Percentiles rank a stretch among this genome's conserved stretches.
These are phyloP conservation scores for Curvularia verruculosa DNA, from an alignment of 2,329 filamentous ascomycete genomes.

Conservation along the genomic window DNA sequence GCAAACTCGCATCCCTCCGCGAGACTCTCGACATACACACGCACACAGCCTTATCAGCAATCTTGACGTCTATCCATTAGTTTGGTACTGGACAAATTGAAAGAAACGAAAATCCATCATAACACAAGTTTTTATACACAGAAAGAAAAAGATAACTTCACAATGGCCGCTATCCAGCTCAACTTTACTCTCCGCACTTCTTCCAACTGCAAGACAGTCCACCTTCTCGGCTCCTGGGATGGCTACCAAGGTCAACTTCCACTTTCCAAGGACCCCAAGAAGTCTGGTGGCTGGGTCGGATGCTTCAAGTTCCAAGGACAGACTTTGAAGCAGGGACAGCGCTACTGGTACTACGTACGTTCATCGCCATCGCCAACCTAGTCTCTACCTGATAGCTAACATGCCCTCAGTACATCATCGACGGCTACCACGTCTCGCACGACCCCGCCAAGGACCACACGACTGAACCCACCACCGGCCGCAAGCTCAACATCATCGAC, in stretches of 20 bases:
- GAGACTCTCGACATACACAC: conserved; percentile 28
- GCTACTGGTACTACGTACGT: conserved; percentile 96
- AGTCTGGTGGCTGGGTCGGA: conserved; percentile 91
- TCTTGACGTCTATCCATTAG: conserved; percentile 47
- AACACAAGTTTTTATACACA: conserved; percentile 25
- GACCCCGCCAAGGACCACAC: conserved; percentile 89
- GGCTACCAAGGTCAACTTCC: conserved; percentile 94
- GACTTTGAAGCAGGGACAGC: conserved; percentile 83
- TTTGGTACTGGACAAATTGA: conserved; percentile 42
- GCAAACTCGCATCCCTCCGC: conserved; percentile 42
- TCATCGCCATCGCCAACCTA: neutral
- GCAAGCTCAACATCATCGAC: conserved; percentile 96
- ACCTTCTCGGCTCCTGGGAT: conserved; percentile 98
- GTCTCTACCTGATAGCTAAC: conserved; percentile 25
- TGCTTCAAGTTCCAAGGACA: conserved; percentile 93
- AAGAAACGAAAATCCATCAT: conserved; percentile 37
- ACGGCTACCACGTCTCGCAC: conserved; percentile 97
- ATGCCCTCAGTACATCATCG: conserved; percentile 78
- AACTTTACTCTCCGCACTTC: conserved; percentile 97
- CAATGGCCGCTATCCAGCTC: conserved; percentile 89
- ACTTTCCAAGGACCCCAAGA: conserved; percentile 87
- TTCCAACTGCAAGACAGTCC: conserved; percentile 94
- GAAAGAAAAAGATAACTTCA: conserved; percentile 36
- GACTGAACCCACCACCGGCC: conserved; percentile 94
- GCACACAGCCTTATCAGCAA: conserved; percentile 44